Evolutionary conservation across 2,329 filamentous ascomycete genomes (phyloP).

Genomic region (Lasiodiplodia sp.): DNA sequence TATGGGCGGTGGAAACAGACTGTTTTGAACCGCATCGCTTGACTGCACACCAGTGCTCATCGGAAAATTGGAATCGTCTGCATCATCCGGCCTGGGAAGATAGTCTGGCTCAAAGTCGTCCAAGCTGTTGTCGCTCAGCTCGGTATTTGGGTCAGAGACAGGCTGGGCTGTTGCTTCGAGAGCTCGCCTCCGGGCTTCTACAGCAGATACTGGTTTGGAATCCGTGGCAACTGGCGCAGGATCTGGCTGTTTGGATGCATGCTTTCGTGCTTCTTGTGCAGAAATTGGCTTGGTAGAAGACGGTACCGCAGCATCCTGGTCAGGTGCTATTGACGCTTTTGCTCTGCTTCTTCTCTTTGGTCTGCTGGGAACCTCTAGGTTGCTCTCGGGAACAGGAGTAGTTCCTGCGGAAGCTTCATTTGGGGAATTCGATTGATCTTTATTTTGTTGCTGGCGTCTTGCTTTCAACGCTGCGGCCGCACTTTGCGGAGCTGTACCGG

Average conservation of each 20-base stretch:
- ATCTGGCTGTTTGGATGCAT: background rate
- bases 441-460: constrained; percentile 11
- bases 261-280: background rate
- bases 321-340: background rate
- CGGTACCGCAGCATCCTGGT: background rate
- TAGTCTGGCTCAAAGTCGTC: constrained; percentile 24
- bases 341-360: constrained; percentile 12
- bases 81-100: constrained; percentile 19
- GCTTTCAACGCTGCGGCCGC: constrained; percentile 27
- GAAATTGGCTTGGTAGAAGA: background rate
- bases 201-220: constrained; percentile 14
- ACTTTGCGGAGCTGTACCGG: constrained; percentile 19
- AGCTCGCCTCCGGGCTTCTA: constrained; percentile 17
- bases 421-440: background rate
- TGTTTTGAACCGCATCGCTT: background rate
- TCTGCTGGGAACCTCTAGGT: background rate
- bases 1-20: constrained; percentile 2
- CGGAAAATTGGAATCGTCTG: constrained; percentile 1
- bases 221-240: background rate
- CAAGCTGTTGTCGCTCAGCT: constrained; percentile 24
- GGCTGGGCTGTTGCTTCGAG: constrained; percentile 6
- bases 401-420: background rate
- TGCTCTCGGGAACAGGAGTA: background rate
- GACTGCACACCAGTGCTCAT: background rate
- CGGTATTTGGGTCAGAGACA: background rate